A percentile compares a stretch with the other conserved stretches of the same genome.
These are phyloP conservation scores for Apocynum venetum DNA, from an alignment of 257 asterid species.

Conservation along the genomic window DNA sequence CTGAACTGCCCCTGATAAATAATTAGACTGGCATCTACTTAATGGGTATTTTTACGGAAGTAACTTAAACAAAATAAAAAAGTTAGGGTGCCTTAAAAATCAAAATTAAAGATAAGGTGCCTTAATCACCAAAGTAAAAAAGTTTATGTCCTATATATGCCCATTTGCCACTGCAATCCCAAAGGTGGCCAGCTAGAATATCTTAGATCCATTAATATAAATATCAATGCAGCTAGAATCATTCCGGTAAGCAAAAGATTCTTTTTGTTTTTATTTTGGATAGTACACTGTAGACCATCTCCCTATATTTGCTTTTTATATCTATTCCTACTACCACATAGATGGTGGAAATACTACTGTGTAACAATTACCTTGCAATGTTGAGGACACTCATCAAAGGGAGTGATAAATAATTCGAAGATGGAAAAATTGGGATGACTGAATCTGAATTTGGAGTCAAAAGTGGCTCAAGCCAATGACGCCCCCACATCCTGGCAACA, in stretches of 20 bases:
- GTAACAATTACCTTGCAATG: conserved; percentile 70
- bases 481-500: conserved; percentile 97
- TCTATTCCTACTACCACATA: not conserved
- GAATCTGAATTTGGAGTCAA: conserved; percentile 68
- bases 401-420: conserved; percentile 76
- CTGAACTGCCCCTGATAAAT: too few relatives aligned
- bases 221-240: not conserved
- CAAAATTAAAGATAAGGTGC: too few relatives aligned
- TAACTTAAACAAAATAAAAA: too few relatives aligned
- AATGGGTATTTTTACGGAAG: too few relatives aligned
- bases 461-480: conserved; percentile 95
- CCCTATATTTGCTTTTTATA: not conserved
- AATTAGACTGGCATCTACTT: too few relatives aligned
- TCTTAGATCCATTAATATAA: not conserved
- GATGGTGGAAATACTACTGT: not conserved
- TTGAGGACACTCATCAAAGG: conserved; percentile 88
- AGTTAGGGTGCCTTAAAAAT: too few relatives aligned
- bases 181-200: not conserved
- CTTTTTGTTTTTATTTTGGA: not conserved
- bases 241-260: too few relatives aligned
- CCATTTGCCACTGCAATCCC: not conserved
- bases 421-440: conserved; percentile 58
- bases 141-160: too few relatives aligned
- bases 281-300: not conserved
- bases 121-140: too few relatives aligned